Evolutionary conservation across 306 rosid genomes (phyloP).

Genomic region (Trichosanthes cucumerina): DNA sequence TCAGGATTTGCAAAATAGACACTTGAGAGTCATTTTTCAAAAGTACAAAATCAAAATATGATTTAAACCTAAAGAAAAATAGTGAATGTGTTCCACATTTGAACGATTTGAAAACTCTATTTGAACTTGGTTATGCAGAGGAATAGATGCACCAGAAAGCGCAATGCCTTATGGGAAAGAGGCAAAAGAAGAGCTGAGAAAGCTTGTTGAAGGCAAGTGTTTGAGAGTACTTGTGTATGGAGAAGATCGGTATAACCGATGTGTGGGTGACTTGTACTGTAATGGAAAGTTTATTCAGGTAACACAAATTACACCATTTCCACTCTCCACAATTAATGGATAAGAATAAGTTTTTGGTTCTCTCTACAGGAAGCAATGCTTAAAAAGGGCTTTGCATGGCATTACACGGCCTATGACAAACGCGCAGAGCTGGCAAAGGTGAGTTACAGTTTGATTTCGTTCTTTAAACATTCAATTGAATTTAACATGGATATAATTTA

Average conservation of each 20-base stretch:
- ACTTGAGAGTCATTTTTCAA: neutral
- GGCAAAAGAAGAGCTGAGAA: slow-evolving; percentile 53
- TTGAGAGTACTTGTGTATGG: slow-evolving; percentile 64
- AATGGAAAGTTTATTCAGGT: slow-evolving; percentile 75
- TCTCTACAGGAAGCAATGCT: slow-evolving; percentile 64
- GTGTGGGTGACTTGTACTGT: slow-evolving; percentile 64
- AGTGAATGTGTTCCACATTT: neutral
- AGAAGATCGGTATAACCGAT: slow-evolving; percentile 78
- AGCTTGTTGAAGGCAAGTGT: slow-evolving; percentile 57
- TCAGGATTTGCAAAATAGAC: neutral
- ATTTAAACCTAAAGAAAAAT: neutral
- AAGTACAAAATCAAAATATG: neutral
- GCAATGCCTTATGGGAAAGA: slow-evolving; percentile 77
- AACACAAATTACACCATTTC: neutral
- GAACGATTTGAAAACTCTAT: neutral
- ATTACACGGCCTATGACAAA: slow-evolving; percentile 69
- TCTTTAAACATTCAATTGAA: neutral
- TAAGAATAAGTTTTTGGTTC: neutral
- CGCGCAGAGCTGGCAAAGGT: slow-evolving; percentile 55
- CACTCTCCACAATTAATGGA: neutral
- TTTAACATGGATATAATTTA: too few species aligned
- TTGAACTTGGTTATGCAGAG: slow-evolving; percentile 28
- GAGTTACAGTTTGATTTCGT: slow-evolving; percentile 10
- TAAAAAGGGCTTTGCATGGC: slow-evolving; percentile 87
- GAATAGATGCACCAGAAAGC: slow-evolving; percentile 87